phyloP scores from a whole-genome alignment of 306 rosid genomes.

The Senna siamea region DNA sequence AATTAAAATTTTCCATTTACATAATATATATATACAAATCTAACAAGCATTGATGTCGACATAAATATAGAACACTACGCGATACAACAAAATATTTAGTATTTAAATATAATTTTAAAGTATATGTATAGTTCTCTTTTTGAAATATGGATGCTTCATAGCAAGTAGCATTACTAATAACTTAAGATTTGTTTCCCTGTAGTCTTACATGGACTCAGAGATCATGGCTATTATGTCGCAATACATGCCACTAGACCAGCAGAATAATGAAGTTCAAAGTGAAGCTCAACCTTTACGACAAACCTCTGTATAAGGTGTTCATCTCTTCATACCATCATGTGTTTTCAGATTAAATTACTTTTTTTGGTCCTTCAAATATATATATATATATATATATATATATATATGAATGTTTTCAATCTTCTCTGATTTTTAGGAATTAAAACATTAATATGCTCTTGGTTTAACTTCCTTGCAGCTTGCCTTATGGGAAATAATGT shows the following conservation, averaged over 20 bases:
- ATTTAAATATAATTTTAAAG: too few species aligned
- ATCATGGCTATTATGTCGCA: slow-evolving; percentile 98
- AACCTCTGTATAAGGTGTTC: slow-evolving; percentile 55
- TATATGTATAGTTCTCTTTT: too few species aligned
- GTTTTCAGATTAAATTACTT: too few species aligned
- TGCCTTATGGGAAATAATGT: neutral
- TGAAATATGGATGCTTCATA: too few species aligned
- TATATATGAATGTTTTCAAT: too few species aligned
- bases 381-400: too few species aligned
- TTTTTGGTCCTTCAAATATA: too few species aligned
- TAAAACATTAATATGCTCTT: too few species aligned
- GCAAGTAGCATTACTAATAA: neutral
- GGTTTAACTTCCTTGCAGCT: neutral
- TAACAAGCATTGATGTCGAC: too few species aligned
- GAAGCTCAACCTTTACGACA: slow-evolving; percentile 68
- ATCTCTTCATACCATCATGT: slow-evolving; percentile 9
- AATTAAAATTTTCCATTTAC: slow-evolving; percentile 18
- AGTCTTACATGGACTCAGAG: slow-evolving; percentile 99
- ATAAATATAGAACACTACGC: too few species aligned
- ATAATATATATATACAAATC: neutral
- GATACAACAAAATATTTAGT: too few species aligned
- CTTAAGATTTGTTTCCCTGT: slow-evolving; percentile 10
- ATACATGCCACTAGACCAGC: slow-evolving; percentile 94
- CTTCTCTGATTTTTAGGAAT: too few species aligned
- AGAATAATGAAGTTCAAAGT: slow-evolving; percentile 56